Evolutionary conservation across 2,329 filamentous ascomycete genomes (phyloP).

Genomic region (Rhinocladiella mackenziei): DNA sequence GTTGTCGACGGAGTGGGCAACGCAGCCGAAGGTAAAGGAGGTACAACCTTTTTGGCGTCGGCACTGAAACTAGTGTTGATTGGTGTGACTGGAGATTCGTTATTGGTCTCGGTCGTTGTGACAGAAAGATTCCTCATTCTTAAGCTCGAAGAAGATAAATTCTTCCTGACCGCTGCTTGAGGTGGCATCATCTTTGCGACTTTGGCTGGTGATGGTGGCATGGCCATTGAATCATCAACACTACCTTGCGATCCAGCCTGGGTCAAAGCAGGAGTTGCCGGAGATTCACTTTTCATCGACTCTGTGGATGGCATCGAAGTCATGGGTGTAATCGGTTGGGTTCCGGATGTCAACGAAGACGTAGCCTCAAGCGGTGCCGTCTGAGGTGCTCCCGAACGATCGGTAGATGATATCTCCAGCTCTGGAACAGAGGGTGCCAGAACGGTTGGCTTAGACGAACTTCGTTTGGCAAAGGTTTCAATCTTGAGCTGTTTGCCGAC

Average conservation of each 20-base stretch:
- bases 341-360: not conserved
- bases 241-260: constrained; percentile 45
- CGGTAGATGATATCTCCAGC: constrained; percentile 29
- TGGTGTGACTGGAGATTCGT: constrained; percentile 70
- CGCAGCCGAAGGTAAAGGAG: constrained; percentile 50
- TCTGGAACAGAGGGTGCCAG: constrained; percentile 31
- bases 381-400: constrained; percentile 3
- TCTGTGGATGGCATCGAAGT: constrained; percentile 30
- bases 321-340: constrained; percentile 25
- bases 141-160: constrained; percentile 66
- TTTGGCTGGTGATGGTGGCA: constrained; percentile 35
- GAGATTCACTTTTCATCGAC: constrained; percentile 39
- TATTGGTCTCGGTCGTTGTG: constrained; percentile 56
- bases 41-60: constrained; percentile 44
- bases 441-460: constrained; percentile 32
- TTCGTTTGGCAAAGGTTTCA: constrained; percentile 56
- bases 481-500: constrained; percentile 83
- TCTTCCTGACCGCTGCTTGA: constrained; percentile 53
- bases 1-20: constrained; percentile 65
- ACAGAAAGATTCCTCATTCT: constrained; percentile 70
- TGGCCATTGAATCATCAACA: constrained; percentile 34
- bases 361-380: constrained; percentile 11
- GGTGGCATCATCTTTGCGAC: constrained; percentile 23
- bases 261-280: constrained; percentile 41
- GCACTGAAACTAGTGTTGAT: constrained; percentile 63